These are phyloP conservation scores for Orbilia brochopaga DNA, from an alignment of 2,329 filamentous ascomycete genomes.

Conservation along the genomic window DNA sequence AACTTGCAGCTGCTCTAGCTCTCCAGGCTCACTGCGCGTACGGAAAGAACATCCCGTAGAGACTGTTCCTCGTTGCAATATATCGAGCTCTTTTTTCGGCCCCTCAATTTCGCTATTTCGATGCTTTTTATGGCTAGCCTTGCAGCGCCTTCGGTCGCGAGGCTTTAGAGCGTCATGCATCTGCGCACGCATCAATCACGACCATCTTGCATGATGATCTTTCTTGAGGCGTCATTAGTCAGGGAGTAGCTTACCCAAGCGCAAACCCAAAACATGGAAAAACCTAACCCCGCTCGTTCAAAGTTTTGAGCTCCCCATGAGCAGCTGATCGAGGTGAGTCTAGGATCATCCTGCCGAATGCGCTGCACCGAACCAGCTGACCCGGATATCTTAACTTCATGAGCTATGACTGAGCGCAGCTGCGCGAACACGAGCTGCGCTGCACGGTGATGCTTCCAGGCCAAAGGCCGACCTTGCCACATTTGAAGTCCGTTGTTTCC, in stretches of 20 bases:
- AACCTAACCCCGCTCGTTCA: not conserved
- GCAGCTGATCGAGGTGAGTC: not conserved
- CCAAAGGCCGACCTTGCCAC: not conserved
- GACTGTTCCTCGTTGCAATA: too few relatives aligned
- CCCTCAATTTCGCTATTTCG: too few relatives aligned
- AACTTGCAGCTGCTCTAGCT: too few relatives aligned
- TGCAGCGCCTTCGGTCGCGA: too few relatives aligned
- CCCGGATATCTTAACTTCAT: not conserved
- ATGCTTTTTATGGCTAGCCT: too few relatives aligned
- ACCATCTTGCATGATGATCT: not conserved
- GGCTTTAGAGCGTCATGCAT: too few relatives aligned
- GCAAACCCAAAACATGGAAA: not conserved
- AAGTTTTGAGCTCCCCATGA: not conserved
- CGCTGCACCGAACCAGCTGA: not conserved
- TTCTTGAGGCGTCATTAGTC: not conserved
- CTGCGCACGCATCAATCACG: not conserved
- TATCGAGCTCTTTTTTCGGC: too few relatives aligned
- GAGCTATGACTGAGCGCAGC: not conserved
- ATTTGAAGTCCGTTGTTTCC: not conserved
- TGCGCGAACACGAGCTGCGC: not conserved
- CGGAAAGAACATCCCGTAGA: too few relatives aligned
- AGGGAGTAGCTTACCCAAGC: not conserved
- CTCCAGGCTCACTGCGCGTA: too few relatives aligned
- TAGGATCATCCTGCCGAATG: not conserved
- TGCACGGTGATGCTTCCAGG: not conserved